Conservation (phyloP, 306 rosid species). For the Castanopsis chinensis region DNA sequence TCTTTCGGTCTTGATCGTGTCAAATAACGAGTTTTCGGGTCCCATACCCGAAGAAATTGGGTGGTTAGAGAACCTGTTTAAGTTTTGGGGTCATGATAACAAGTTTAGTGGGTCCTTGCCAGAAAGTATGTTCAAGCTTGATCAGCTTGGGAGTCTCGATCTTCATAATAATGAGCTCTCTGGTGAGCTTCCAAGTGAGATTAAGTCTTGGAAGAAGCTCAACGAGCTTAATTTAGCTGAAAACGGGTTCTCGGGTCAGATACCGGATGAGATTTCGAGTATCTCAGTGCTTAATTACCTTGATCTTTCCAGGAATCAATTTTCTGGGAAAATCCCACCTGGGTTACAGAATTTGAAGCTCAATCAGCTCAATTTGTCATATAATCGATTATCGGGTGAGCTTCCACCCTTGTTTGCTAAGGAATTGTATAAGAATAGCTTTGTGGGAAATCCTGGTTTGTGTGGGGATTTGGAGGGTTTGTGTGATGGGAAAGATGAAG, state of each 20-base stretch:
- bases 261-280: slow-evolving; percentile 64
- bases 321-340: slow-evolving; percentile 63
- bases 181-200: slow-evolving; percentile 55
- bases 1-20: slow-evolving; percentile 50
- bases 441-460: slow-evolving; percentile 77
- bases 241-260: slow-evolving; percentile 59
- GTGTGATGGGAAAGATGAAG: slow-evolving; percentile 37
- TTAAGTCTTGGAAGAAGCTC: slow-evolving; percentile 55
- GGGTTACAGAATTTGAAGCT: slow-evolving; percentile 76
- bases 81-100: slow-evolving; percentile 54
- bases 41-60: slow-evolving; percentile 76
- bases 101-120: slow-evolving; percentile 59
- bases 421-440: slow-evolving; percentile 60
- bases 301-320: slow-evolving; percentile 65
- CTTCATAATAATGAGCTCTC: slow-evolving; percentile 62
- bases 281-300: slow-evolving; percentile 69
- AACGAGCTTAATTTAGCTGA: slow-evolving; percentile 74
- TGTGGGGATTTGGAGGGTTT: slow-evolving; percentile 60
- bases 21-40: slow-evolving; percentile 66
- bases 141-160: slow-evolving; percentile 64
- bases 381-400: slow-evolving; percentile 59
- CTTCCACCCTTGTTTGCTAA: slow-evolving; percentile 69
- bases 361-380: slow-evolving; percentile 70
- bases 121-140: slow-evolving; percentile 46
- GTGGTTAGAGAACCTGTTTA: slow-evolving; percentile 50